phyloP scores from a whole-genome alignment of 1,139 yeast genomes.

The Candida labiduridarum region DNA sequence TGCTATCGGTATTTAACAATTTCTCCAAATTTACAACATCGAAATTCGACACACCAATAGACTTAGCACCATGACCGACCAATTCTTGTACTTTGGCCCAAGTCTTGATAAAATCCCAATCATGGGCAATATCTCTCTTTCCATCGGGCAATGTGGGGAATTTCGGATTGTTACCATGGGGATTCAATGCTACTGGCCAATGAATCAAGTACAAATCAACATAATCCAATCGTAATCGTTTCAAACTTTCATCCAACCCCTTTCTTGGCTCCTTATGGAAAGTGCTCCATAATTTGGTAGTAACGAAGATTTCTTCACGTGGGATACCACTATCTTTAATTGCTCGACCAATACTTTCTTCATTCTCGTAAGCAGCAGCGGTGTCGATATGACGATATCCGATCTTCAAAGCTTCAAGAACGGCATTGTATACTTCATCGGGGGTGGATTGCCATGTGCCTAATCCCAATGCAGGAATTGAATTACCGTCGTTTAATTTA shows the following conservation, averaged over 20 bases:
- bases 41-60: slow-evolving; percentile 2
- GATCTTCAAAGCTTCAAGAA: slow-evolving; percentile 56
- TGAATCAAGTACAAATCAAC: slow-evolving; percentile 80
- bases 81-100: slow-evolving; percentile 2
- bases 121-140: slow-evolving; percentile 40
- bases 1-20: background rate
- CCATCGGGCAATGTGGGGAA: slow-evolving; percentile 19
- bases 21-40: slow-evolving; percentile 2
- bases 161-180: slow-evolving; percentile 34
- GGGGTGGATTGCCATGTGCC: slow-evolving; percentile 73
- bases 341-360: slow-evolving; percentile 61
- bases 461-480: slow-evolving; percentile 66
- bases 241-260: slow-evolving; percentile 60
- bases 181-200: slow-evolving; percentile 70
- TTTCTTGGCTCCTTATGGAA: slow-evolving; percentile 58
- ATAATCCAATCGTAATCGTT: slow-evolving; percentile 68
- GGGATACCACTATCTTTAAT: slow-evolving; percentile 64
- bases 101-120: background rate
- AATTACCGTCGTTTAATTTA: slow-evolving; percentile 55
- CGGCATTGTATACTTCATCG: slow-evolving; percentile 56
- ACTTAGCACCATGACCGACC: background rate
- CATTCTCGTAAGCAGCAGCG: slow-evolving; percentile 68
- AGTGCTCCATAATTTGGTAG: slow-evolving; percentile 75
- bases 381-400: slow-evolving; percentile 81
- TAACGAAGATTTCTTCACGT: slow-evolving; percentile 67